phyloP scores from a whole-genome alignment of 345 rosid genomes.

The Murraya koenigii region DNA sequence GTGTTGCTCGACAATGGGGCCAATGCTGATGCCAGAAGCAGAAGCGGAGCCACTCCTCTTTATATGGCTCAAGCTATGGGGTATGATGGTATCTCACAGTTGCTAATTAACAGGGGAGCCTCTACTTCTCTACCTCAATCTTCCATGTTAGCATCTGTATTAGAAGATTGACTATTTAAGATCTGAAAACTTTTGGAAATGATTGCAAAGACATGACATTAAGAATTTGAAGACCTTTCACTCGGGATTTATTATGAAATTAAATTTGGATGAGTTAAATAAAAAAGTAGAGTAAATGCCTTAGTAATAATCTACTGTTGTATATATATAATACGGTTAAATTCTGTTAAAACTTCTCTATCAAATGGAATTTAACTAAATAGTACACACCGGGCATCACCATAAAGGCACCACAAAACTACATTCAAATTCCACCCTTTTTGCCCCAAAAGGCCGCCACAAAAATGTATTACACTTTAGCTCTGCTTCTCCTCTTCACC shows the following conservation, averaged over 20 bases:
- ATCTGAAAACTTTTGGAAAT: background rate
- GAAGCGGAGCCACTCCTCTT: constrained; percentile 38
- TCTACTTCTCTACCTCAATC: constrained; percentile 1
- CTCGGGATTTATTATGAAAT: background rate
- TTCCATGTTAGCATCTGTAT: background rate
- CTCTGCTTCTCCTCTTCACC: constrained; percentile 15
- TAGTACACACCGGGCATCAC: background rate
- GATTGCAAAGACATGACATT: too few species aligned
- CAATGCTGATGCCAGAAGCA: constrained; percentile 32
- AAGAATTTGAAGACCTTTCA: background rate
- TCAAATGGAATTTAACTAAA: background rate
- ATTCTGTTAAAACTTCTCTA: background rate
- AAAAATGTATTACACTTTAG: background rate
- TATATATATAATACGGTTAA: background rate
- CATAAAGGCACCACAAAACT: background rate
- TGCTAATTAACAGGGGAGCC: constrained; percentile 32
- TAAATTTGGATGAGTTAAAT: too few species aligned
- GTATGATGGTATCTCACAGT: constrained; percentile 20
- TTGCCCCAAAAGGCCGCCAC: background rate
- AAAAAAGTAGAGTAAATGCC: too few species aligned
- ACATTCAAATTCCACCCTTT: background rate
- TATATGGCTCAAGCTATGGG: constrained; percentile 38
- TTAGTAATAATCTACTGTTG: background rate
- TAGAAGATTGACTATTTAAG: background rate
- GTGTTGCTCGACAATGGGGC: constrained; percentile 43